Percentiles rank a stretch among this genome's conserved stretches.
Conservation (phyloP, 768 basidiomycete genomes). For the Phanerochaete carnosa region DNA sequence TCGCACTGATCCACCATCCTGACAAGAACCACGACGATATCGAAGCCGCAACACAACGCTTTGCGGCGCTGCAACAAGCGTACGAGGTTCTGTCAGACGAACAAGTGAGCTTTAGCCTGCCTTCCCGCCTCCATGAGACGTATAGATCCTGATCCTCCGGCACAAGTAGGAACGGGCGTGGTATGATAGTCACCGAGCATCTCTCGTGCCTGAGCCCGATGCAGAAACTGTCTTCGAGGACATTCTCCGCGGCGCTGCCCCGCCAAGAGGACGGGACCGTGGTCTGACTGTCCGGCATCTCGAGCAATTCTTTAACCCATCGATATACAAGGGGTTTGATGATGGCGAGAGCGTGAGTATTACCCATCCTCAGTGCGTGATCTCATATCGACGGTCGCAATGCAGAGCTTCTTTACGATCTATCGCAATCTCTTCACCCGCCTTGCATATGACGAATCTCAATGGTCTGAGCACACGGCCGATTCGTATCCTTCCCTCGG, state of each 20-base stretch:
- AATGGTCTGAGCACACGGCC: slow-evolving; percentile 29
- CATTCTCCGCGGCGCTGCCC: slow-evolving; percentile 65
- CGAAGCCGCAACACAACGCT: slow-evolving; percentile 83
- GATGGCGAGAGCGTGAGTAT: slow-evolving; percentile 56
- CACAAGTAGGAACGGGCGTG: slow-evolving; percentile 89
- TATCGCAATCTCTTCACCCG: slow-evolving; percentile 86
- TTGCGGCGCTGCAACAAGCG: slow-evolving; percentile 88
- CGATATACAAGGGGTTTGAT: slow-evolving; percentile 62
- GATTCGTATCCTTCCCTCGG: slow-evolving; percentile 81
- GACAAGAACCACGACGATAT: slow-evolving; percentile 84
- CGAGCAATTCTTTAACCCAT: slow-evolving; percentile 77
- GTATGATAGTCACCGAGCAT: slow-evolving; percentile 92
- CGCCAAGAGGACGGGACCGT: slow-evolving; percentile 55
- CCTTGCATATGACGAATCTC: slow-evolving; percentile 76
- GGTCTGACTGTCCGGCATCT: slow-evolving; percentile 82
- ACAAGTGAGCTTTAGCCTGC: slow-evolving; percentile 56
- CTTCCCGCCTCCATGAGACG: neutral
- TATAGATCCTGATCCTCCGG: neutral
- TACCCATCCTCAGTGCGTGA: neutral
- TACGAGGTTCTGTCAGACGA: slow-evolving; percentile 97
- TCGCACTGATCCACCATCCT: slow-evolving; percentile 83
- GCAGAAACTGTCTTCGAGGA: slow-evolving; percentile 84
- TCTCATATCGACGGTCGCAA: neutral
- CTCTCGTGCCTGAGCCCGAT: slow-evolving; percentile 77
- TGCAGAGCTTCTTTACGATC: slow-evolving; percentile 84